These are phyloP conservation scores for Sphagnurus paluster DNA, from an alignment of 1,284 basidiomycete species.

Conservation along the genomic window DNA sequence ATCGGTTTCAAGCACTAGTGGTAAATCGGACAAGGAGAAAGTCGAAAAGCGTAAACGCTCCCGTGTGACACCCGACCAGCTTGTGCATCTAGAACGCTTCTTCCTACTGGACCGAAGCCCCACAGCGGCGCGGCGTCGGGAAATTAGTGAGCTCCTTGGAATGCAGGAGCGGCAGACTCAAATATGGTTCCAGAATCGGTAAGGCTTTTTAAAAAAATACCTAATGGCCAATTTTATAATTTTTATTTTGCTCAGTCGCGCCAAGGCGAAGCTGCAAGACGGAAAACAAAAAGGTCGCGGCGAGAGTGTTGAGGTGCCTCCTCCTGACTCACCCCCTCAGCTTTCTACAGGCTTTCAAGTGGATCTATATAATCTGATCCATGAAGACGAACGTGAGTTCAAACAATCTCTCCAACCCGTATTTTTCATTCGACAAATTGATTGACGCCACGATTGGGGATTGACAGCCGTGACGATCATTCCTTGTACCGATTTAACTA, in stretches of 20 bases:
- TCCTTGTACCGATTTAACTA: slow-evolving; percentile 69
- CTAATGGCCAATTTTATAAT: neutral
- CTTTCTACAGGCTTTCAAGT: slow-evolving; percentile 53
- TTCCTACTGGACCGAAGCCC: slow-evolving; percentile 71
- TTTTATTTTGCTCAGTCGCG: slow-evolving; percentile 49
- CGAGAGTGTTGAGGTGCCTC: slow-evolving; percentile 40
- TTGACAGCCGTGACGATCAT: slow-evolving; percentile 70
- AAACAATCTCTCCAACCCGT: slow-evolving; percentile 1
- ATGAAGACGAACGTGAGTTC: slow-evolving; percentile 68
- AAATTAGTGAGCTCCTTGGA: slow-evolving; percentile 73
- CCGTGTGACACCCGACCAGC: slow-evolving; percentile 75
- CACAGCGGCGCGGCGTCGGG: slow-evolving; percentile 64
- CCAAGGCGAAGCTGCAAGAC: slow-evolving; percentile 74
- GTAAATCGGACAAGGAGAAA: slow-evolving; percentile 51
- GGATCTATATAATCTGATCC: slow-evolving; percentile 63
- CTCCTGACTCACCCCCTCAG: slow-evolving; percentile 53
- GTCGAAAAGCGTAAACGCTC: slow-evolving; percentile 75
- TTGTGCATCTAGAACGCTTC: slow-evolving; percentile 67
- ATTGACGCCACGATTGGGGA: slow-evolving; percentile 9
- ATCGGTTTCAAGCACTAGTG: slow-evolving; percentile 23
- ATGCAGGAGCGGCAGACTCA: slow-evolving; percentile 86
- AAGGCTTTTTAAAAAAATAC: slow-evolving; percentile 15
- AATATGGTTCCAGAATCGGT: slow-evolving; percentile 88
- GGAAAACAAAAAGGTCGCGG: slow-evolving; percentile 48
- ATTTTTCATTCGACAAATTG: slow-evolving; percentile 7